Percentiles rank a stretch among this genome's conserved stretches.
phyloP scores from a whole-genome alignment of 2,329 filamentous ascomycete genomes.

The Sarocladium brachiariae region DNA sequence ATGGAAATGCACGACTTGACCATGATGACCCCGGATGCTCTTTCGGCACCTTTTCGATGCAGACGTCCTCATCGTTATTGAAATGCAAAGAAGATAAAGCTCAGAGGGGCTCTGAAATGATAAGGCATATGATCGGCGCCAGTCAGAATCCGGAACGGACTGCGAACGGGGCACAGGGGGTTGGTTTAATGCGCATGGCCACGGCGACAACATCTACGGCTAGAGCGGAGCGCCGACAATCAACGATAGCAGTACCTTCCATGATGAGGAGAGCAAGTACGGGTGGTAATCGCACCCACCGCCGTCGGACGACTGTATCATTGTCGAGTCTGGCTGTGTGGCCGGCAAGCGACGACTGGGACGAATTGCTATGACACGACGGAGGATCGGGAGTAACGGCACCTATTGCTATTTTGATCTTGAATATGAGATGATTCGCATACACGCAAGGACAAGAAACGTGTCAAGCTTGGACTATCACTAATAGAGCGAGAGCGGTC shows the following conservation, averaged over 20 bases:
- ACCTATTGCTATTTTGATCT: neutral
- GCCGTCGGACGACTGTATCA: conserved; percentile 6
- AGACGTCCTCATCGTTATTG: too few species aligned
- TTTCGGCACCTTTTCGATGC: too few species aligned
- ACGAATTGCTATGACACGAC: conserved; percentile 14
- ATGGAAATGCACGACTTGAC: neutral
- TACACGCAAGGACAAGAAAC: too few species aligned
- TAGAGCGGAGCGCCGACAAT: neutral
- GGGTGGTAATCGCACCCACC: neutral
- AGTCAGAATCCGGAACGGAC: neutral
- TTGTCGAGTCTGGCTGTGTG: conserved; percentile 1
- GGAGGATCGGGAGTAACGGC: neutral
- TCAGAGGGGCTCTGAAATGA: neutral
- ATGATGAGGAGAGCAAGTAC: neutral
- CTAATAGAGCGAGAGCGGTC: too few species aligned
- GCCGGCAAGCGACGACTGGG: conserved; percentile 14
- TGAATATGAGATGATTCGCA: neutral
- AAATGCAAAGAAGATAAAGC: too few species aligned
- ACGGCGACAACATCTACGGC: neutral
- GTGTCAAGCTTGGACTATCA: too few species aligned
- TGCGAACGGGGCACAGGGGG: neutral
- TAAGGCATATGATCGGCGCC: neutral
- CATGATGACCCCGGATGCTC: too few species aligned
- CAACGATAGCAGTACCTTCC: neutral
- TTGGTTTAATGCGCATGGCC: neutral